Base-by-base conservation (phyloP, 306 rosid genomes). In the Calophaca sinica region DNA sequence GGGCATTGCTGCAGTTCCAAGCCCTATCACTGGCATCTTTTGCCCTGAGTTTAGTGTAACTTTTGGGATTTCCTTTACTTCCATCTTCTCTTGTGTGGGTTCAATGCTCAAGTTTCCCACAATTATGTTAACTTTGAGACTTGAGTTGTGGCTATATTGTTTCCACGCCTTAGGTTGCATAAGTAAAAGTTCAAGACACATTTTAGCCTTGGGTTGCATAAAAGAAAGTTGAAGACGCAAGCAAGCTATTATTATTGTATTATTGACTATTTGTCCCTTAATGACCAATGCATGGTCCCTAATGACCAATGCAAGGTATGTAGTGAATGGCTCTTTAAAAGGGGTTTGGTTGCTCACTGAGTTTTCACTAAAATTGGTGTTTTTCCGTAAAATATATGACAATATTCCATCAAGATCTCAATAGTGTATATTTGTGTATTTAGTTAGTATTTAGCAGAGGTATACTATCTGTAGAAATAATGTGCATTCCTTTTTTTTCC, bases 11-110 rank as follows among this genome's bases (percentile, higher is more conserved):
- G 64, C 73, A 20, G 80, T 82, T 59, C 86, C 86, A 1, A 78
- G 8, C 36, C 83, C 83, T 26, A 78, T 60, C 15, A 67, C 5
- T 9, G 80, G 86, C 80, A 82, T 78, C 15, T 13, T 78, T 5
- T 73, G 4, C 63, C 83, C 80, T 41, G 83, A 82, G 39, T 39
- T 82, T 44, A 82, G 80, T 1, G 7, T 2, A 55, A 82, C 77
- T 8, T 76, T 65, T 48, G 78, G 81, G 14, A 70, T 3, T 33
- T 57, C 55, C 59, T 48, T 76, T 70, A 10, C 42, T 71, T 76
- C 82, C 79, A 72, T 79, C 6, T 72, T 72, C 9, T 46, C 57
- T 58, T 36, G 14, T 72, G 44, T 79, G 66, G n/a, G 46, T 49
- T 72, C 45, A 44, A 46, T 52, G 41, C 62, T 69, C 41, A 51